phyloP scores from a whole-genome alignment of 768 basidiomycete genomes.

The Antrodiella citrinella region DNA sequence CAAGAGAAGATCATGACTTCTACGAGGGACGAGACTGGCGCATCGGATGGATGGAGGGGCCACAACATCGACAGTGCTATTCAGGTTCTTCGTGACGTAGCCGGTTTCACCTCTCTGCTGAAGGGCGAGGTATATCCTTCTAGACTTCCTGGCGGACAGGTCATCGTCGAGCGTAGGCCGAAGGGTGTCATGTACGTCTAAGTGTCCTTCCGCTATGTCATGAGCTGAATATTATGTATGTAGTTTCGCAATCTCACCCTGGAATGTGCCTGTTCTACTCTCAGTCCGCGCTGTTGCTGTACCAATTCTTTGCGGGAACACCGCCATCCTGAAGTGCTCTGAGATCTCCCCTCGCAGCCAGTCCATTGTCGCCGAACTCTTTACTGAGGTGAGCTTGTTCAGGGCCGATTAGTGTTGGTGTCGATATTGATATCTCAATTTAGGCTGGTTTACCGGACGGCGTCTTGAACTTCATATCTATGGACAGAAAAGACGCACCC shows the following conservation, averaged over 20 bases:
- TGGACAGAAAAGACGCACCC: slow-evolving; percentile 36
- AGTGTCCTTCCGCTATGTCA: too few species aligned
- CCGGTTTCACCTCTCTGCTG: slow-evolving; percentile 29
- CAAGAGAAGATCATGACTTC: slow-evolving; percentile 25
- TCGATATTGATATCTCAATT: too few species aligned
- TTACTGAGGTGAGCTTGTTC: too few species aligned
- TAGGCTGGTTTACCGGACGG: slow-evolving; percentile 53
- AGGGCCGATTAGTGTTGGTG: too few species aligned
- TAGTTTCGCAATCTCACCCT: slow-evolving; percentile 48
- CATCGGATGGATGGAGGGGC: slow-evolving; percentile 15
- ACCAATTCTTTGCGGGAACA: slow-evolving; percentile 49
- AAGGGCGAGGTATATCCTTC: slow-evolving; percentile 39
- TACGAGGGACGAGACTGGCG: slow-evolving; percentile 31
- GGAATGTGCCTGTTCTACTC: slow-evolving; percentile 45
- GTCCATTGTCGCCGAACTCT: slow-evolving; percentile 35
- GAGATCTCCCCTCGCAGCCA: slow-evolving; percentile 43
- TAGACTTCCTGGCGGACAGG: slow-evolving; percentile 33
- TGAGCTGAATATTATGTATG: too few species aligned
- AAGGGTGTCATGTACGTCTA: slow-evolving; percentile 40
- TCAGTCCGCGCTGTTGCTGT: slow-evolving; percentile 36
- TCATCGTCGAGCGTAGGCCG: slow-evolving; percentile 38
- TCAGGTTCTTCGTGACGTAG: slow-evolving; percentile 24
- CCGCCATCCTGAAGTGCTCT: slow-evolving; percentile 44
- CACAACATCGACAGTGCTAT: slow-evolving; percentile 21
- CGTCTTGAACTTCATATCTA: slow-evolving; percentile 48